Evolutionary conservation across 129 eudicot species (phyloP).

Genomic region (Tanacetum coccineum): DNA sequence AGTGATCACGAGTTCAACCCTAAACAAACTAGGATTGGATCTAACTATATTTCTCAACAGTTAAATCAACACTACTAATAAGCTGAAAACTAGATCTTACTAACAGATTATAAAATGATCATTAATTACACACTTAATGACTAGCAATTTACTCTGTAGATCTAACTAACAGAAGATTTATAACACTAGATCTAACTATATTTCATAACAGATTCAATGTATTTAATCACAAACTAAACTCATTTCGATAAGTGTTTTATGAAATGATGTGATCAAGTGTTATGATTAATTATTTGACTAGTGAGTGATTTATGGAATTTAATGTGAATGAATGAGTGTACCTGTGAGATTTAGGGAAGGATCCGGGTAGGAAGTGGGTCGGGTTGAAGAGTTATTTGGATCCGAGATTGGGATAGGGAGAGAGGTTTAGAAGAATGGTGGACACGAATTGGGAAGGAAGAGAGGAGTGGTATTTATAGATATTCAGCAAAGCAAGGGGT

Average conservation of each 20-base stretch:
- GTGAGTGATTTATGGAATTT: background rate
- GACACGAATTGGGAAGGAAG: slow-evolving; percentile 40
- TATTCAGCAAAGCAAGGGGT: slow-evolving; percentile 5
- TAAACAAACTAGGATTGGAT: too few species aligned
- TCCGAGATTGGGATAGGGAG: slow-evolving; percentile 14
- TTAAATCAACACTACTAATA: too few species aligned
- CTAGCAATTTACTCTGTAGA: too few species aligned
- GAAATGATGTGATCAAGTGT: background rate
- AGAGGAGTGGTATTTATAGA: slow-evolving; percentile 33
- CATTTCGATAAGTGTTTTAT: background rate
- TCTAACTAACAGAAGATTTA: too few species aligned
- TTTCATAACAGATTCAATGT: background rate
- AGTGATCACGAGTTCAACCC: too few species aligned
- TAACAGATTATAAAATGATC: too few species aligned
- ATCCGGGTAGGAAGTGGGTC: slow-evolving; percentile 15
- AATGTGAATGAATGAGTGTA: slow-evolving; percentile 16
- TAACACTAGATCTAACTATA: too few species aligned
- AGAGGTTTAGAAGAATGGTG: slow-evolving; percentile 30
- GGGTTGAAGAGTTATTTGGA: background rate
- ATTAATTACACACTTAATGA: too few species aligned
- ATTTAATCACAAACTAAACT: background rate
- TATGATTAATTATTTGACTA: background rate
- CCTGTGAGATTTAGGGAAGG: slow-evolving; percentile 37
- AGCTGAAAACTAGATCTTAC: too few species aligned
- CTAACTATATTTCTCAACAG: too few species aligned